Percentiles rank a stretch among this genome's conserved stretches.
phyloP scores from a whole-genome alignment of 805 yeast species.

The Deakozyma indianensis region DNA sequence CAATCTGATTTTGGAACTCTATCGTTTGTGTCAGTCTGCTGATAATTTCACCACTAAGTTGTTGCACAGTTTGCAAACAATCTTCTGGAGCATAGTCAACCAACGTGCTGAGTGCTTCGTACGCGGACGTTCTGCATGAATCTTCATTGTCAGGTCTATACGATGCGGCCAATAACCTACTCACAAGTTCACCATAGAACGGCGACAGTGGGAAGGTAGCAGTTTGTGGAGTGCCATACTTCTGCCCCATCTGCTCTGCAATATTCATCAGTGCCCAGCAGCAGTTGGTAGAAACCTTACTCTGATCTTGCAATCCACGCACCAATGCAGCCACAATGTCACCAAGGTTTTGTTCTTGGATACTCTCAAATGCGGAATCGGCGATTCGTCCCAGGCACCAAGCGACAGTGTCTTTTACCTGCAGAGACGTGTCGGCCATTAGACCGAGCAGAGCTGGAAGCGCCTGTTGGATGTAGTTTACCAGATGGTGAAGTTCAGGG shows the following conservation, averaged over 20 bases:
- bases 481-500: constrained; percentile 62
- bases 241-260: constrained; percentile 56
- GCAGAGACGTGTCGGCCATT: constrained; percentile 61
- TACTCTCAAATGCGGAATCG: constrained; percentile 66
- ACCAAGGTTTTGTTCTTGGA: constrained; percentile 56
- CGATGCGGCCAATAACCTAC: constrained; percentile 55
- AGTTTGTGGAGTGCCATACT: constrained; percentile 28
- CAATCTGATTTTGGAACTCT: constrained; percentile 39
- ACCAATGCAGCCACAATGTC: constrained; percentile 58
- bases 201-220: constrained; percentile 54
- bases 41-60: constrained; percentile 62
- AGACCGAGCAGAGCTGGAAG: constrained; percentile 60
- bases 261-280: constrained; percentile 95
- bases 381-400: constrained; percentile 98
- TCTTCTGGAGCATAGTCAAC: constrained; percentile 63
- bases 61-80: constrained; percentile 39
- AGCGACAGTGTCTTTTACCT: constrained; percentile 92
- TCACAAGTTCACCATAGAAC: constrained; percentile 56
- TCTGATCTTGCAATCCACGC: constrained; percentile 77
- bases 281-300: constrained; percentile 90
- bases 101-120: constrained; percentile 77
- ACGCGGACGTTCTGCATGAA: constrained; percentile 88
- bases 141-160: constrained; percentile 68
- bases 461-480: constrained; percentile 63
- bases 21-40: constrained; percentile 60